Evolutionary conservation across 2,329 filamentous ascomycete genomes (phyloP), one percentile per base, ranked within the genome.

Genomic region (Sporothrix luriei): DNA sequence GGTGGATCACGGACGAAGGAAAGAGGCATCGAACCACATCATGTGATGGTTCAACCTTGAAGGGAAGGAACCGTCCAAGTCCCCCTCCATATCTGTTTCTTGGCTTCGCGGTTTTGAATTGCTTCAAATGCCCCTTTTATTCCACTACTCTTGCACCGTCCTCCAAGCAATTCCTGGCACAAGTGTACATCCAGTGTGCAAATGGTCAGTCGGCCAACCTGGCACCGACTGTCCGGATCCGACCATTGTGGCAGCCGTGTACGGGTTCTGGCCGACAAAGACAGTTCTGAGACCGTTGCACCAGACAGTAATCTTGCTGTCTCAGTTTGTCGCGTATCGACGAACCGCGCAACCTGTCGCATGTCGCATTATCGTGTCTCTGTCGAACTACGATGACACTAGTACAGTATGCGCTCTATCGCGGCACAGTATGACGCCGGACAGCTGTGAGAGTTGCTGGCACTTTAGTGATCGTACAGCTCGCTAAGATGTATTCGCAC

Each of bases 401-500:
- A 26, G 13, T 26, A 62, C 57, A 54, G 57, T 54, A 64, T 69
- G 67, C 67, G 55, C 38, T 62, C 38, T 62, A 19, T 33, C 38
- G 21, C 21, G 38, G 13, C 57, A 62, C 57, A 46, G 57, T 62
- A 26, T 26, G 3, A 3, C 2, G 2, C 6, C 38, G 10, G 11
- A n/a, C 38, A 19, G 13, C 19, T 26, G 38, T 6, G 11, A n/a
- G 21, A 19, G 13, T 26, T 26, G 38, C 13, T 38, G 19, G 46
- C 33, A 38, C 33, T 38, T 43, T 24, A 38, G 24, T 40, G 49
- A 29, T 59, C 62, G 49, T 48, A 49, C 49, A 3, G 11, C 62
- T 67, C 46, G 46, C 68, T 61, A 51, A 46, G 43, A 49, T 14
- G 14, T 46, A n/a, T 48, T 66, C 64, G 55, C 69, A 70, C 69